Base-by-base conservation (phyloP, 306 rosid species). In the Lathyrus sativus region DNA sequence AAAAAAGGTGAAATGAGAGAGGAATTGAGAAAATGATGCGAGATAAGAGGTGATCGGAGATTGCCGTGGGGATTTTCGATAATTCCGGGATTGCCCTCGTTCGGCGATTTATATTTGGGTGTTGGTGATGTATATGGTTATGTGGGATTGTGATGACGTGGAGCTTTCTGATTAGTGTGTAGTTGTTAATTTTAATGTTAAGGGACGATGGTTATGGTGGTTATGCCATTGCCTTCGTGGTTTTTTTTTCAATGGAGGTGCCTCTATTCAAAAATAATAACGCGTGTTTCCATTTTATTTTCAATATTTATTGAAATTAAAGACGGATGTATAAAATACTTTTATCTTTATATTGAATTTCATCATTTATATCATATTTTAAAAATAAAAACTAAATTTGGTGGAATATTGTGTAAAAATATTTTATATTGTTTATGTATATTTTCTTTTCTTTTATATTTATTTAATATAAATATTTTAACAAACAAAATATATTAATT, bases 11-110 rank as follows among this genome's bases (percentile, higher is more conserved):
- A 7, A 76, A 63, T 35, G 55, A 59, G 17, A 9, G n/a, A 46
- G 53, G 15, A 46, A 11, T 35, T 12, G 26, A 48, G 5, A 28
- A 46, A 62, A 22, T 33, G 67, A 39, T 1, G 2, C 11, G 13
- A 12, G 1, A 45, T 12, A 39, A 29, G 72, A 49, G 37, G 72
- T 28, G 67, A 70, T 38, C 33, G 50, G 72, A 44, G 65, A 65
- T 29, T 60, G 65, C 29, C 46, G 68, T 35, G 44, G 10, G 6
- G 19, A 19, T 8, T 41, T 9, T 7, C 0, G 0, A 22, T 19
- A 59, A 55, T 76, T 67, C 78, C 91, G 78, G 60, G 50, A 54
- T 49, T 84, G 11, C 85, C 88, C 85, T 77, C 48, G 55, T 11
- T 26, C 1, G 37, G 1, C 7, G 4, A 33, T 4, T 38, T 33